phyloP scores from a whole-genome alignment of 257 asterid genomes.

The Scutellaria minor region DNA sequence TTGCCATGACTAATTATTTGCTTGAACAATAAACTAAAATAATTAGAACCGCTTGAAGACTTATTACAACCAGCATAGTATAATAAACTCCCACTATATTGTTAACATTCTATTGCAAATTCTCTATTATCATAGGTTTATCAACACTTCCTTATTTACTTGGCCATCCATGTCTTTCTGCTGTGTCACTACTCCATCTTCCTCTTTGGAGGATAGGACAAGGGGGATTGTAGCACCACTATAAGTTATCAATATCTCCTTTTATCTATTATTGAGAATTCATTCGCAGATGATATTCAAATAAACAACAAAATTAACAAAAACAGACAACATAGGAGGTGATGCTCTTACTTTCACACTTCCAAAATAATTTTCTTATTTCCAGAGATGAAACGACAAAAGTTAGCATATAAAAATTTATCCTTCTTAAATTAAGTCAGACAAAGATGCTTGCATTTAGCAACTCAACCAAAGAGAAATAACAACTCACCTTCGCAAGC shows the following conservation, averaged over 20 bases:
- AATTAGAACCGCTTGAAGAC: background rate
- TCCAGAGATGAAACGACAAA: background rate
- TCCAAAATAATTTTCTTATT: background rate
- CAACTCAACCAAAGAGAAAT: conserved; percentile 24
- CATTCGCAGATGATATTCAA: too few species aligned
- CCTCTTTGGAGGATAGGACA: too few species aligned
- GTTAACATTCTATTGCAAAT: background rate
- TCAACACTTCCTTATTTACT: background rate
- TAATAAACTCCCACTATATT: background rate
- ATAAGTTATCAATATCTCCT: too few species aligned
- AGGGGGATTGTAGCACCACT: too few species aligned
- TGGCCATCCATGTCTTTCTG: background rate
- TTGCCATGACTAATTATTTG: background rate
- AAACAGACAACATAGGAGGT: background rate
- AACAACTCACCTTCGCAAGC: conserved; percentile 75
- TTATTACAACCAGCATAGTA: background rate
- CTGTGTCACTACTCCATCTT: too few species aligned
- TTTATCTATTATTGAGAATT: too few species aligned
- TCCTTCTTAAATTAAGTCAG: background rate
- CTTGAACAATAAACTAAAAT: background rate
- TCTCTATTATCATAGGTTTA: background rate
- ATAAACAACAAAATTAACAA: background rate
- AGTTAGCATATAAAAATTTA: background rate
- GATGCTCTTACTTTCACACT: background rate
- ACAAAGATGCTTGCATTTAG: background rate